Evolutionary conservation across 1,139 yeast genomes (phyloP).

Genomic region (Candida sanyaensis): DNA sequence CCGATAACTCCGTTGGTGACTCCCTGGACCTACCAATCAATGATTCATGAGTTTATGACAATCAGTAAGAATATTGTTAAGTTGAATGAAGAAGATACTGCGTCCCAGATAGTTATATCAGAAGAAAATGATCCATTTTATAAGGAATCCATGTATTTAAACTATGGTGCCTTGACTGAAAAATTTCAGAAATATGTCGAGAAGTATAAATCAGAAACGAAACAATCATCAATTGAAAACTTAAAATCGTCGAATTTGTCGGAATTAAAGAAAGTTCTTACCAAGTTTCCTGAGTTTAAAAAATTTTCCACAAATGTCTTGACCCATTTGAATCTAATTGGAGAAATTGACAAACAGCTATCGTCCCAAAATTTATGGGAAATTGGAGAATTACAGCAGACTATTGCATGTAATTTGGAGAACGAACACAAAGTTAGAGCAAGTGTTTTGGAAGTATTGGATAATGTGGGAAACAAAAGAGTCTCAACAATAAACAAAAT

Average conservation of each 20-base stretch:
- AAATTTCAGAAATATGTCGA: slow-evolving; percentile 83
- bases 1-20: slow-evolving; percentile 88
- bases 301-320: slow-evolving; percentile 84
- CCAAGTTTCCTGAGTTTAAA: slow-evolving; percentile 93
- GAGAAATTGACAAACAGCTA: slow-evolving; percentile 78
- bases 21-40: slow-evolving; percentile 98
- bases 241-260: slow-evolving; percentile 68
- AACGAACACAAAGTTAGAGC: slow-evolving; percentile 29
- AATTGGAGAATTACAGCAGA: slow-evolving; percentile 87
- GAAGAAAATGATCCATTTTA: slow-evolving; percentile 70
- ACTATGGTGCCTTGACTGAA: slow-evolving; percentile 94
- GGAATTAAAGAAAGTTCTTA: slow-evolving; percentile 88
- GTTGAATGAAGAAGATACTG: slow-evolving; percentile 29
- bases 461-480: slow-evolving; percentile 16
- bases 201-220: slow-evolving; percentile 78
- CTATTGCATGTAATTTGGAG: slow-evolving; percentile 64
- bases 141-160: slow-evolving; percentile 77
- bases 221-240: slow-evolving; percentile 59
- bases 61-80: slow-evolving; percentile 80
- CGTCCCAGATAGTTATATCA: slow-evolving; percentile 33
- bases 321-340: slow-evolving; percentile 86
- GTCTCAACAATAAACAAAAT: slow-evolving; percentile 36
- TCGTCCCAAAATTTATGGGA: slow-evolving; percentile 69
- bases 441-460: slow-evolving; percentile 28
- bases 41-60: slow-evolving; percentile 92